Evolutionary conservation across 768 basidiomycete species (phyloP).

Genomic region (Leccinum longicurvipes): DNA sequence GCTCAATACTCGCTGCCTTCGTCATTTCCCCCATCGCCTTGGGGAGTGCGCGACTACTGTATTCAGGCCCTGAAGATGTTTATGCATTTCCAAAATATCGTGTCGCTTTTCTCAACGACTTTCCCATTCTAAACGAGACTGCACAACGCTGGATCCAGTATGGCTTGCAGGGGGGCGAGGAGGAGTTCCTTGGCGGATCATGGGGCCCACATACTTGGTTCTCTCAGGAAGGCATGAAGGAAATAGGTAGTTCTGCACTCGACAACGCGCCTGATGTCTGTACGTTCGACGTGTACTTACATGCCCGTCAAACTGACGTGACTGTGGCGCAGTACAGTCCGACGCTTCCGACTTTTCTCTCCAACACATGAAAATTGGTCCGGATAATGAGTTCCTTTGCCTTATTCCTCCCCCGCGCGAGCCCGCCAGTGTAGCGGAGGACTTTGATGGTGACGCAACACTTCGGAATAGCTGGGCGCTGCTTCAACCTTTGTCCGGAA

Average conservation of each 20-base stretch:
- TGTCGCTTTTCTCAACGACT: slow-evolving; percentile 73
- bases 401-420: slow-evolving; percentile 67
- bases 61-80: slow-evolving; percentile 76
- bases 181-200: slow-evolving; percentile 70
- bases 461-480: slow-evolving; percentile 81
- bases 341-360: slow-evolving; percentile 46
- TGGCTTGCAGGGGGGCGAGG: slow-evolving; percentile 72
- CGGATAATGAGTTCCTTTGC: slow-evolving; percentile 69
- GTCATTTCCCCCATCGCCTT: slow-evolving; percentile 13
- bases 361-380: slow-evolving; percentile 72
- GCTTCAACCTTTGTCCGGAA: slow-evolving; percentile 72
- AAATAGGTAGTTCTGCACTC: slow-evolving; percentile 53
- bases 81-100: slow-evolving; percentile 81
- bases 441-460: slow-evolving; percentile 55
- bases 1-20: slow-evolving; percentile 13
- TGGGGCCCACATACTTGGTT: slow-evolving; percentile 43
- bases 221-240: slow-evolving; percentile 43
- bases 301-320: slow-evolving; percentile 12
- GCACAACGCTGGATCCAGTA: slow-evolving; percentile 71
- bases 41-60: slow-evolving; percentile 39
- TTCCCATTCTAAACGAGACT: slow-evolving; percentile 70
- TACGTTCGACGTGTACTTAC: slow-evolving; percentile 32
- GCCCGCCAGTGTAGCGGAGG: slow-evolving; percentile 44
- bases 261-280: slow-evolving; percentile 29
- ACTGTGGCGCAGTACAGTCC: slow-evolving; percentile 19